Conservation (phyloP, 352 stramenopile genomes). For the Phytophthora tubulina region DNA sequence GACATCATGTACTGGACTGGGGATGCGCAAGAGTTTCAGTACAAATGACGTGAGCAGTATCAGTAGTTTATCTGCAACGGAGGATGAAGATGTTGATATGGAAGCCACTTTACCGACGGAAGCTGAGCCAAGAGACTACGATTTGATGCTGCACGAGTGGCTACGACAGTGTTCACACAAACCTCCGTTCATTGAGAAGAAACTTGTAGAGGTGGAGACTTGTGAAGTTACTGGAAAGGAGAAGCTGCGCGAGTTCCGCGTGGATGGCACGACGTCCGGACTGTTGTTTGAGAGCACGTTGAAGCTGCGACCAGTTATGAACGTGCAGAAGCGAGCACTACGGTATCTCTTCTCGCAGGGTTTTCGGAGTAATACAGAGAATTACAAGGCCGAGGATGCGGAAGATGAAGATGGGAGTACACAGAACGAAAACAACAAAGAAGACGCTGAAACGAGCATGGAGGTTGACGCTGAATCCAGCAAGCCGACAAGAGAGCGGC, state of each 20-base stretch:
- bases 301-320: constrained; percentile 67
- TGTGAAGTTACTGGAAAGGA: constrained; percentile 20
- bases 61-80: constrained; percentile 27
- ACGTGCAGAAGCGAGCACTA: constrained; percentile 63
- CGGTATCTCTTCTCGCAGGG: constrained; percentile 79
- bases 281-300: constrained; percentile 81
- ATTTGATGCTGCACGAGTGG: constrained; percentile 69
- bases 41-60: constrained; percentile 39
- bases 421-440: not conserved
- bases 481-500: constrained; percentile 21
- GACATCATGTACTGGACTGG: not conserved
- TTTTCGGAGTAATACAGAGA: constrained; percentile 43
- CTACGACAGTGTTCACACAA: constrained; percentile 75
- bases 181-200: constrained; percentile 51
- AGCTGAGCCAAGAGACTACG: constrained; percentile 48
- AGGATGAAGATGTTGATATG: constrained; percentile 30
- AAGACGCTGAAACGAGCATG: constrained; percentile 12
- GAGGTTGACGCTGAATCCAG: constrained; percentile 20
- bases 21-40: constrained; percentile 39
- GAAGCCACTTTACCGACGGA: constrained; percentile 5
- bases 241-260: constrained; percentile 66
- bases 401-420: constrained; percentile 3
- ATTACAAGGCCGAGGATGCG: constrained; percentile 29
- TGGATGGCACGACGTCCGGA: constrained; percentile 70
- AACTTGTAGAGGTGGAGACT: constrained; percentile 5